Conservation (phyloP, 176 grass and related monocot species). For the Thalia dealbata region DNA sequence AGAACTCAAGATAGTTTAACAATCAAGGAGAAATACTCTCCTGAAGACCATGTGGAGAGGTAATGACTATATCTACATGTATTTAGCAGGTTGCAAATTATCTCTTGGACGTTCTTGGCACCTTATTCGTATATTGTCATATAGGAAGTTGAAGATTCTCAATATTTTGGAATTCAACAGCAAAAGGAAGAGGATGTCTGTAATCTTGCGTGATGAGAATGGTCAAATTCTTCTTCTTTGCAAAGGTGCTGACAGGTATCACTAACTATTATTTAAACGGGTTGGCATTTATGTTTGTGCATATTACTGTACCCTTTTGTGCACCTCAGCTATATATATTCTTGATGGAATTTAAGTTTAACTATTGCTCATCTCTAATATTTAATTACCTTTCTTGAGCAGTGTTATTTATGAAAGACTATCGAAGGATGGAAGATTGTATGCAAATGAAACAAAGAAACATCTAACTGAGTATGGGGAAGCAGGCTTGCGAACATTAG, state of each 20-base stretch:
- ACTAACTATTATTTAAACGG: slow-evolving; percentile 15
- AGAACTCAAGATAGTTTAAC: slow-evolving; percentile 79
- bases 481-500: slow-evolving; percentile 74
- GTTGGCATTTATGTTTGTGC: background rate
- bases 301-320: slow-evolving; percentile 4
- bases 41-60: slow-evolving; percentile 55
- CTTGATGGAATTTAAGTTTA: background rate
- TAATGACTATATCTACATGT: slow-evolving; percentile 25
- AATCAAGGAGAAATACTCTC: slow-evolving; percentile 59
- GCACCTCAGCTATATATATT: slow-evolving; percentile 3
- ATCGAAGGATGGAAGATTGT: slow-evolving; percentile 75
- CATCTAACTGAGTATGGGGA: slow-evolving; percentile 94
- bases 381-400: slow-evolving; percentile 7
- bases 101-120: background rate
- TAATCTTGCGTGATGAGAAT: slow-evolving; percentile 81
- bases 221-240: slow-evolving; percentile 83
- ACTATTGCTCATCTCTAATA: background rate
- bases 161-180: slow-evolving; percentile 98
- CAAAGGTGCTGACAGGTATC: slow-evolving; percentile 94
- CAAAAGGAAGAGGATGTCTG: slow-evolving; percentile 98
- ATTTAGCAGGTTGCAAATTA: background rate
- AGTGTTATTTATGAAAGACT: slow-evolving; percentile 97
- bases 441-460: slow-evolving; percentile 57
- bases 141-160: slow-evolving; percentile 96
- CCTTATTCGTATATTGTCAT: slow-evolving; percentile 23